Percentiles rank a stretch among this genome's conserved stretches.
These are phyloP conservation scores for Phytophthora uliginosa DNA, from an alignment of 352 stramenopile species.

Conservation along the genomic window DNA sequence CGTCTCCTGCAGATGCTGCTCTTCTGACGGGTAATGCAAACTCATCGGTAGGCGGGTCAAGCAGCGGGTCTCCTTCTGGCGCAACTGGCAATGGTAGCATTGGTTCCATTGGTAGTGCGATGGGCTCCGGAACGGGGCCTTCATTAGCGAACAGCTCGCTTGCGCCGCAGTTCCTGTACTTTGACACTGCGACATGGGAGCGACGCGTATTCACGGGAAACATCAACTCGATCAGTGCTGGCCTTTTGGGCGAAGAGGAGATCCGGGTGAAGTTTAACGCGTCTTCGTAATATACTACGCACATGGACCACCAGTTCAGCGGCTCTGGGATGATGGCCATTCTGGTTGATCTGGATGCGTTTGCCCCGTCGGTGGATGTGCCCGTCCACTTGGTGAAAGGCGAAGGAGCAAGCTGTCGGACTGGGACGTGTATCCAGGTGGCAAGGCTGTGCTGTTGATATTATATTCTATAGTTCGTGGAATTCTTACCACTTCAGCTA, in stretches of 20 bases:
- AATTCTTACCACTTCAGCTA: constrained; percentile 28
- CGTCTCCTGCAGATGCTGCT: constrained; percentile 68
- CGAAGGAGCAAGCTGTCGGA: constrained; percentile 11
- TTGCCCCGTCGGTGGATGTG: constrained; percentile 4
- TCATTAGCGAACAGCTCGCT: constrained; percentile 49
- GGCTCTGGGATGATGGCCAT: constrained; percentile 17
- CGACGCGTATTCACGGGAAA: constrained; percentile 94
- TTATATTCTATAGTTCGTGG: constrained; percentile 38
- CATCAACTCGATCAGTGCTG: constrained; percentile 86
- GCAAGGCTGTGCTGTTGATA: constrained; percentile 31
- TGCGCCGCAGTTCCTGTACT: constrained; percentile 94
- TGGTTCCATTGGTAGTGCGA: constrained; percentile 76
- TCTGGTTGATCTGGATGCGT: constrained; percentile 21
- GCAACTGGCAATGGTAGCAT: constrained; percentile 53
- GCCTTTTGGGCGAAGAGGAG: constrained; percentile 95
- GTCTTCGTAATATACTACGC: constrained; percentile 71
- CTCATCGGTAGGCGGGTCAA: constrained; percentile 38
- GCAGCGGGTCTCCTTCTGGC: constrained; percentile 30
- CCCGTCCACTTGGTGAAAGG: neutral
- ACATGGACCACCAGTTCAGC: constrained; percentile 33
- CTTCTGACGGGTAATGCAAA: constrained; percentile 52
- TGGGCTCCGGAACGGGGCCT: constrained; percentile 39
- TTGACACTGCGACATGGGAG: constrained; percentile 97
- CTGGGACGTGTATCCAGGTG: constrained; percentile 25
- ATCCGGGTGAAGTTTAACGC: constrained; percentile 96